Percentiles rank a stretch among this genome's conserved stretches.
phyloP scores from a whole-genome alignment of 805 yeast genomes.

The Saturnispora serradocipensis region DNA sequence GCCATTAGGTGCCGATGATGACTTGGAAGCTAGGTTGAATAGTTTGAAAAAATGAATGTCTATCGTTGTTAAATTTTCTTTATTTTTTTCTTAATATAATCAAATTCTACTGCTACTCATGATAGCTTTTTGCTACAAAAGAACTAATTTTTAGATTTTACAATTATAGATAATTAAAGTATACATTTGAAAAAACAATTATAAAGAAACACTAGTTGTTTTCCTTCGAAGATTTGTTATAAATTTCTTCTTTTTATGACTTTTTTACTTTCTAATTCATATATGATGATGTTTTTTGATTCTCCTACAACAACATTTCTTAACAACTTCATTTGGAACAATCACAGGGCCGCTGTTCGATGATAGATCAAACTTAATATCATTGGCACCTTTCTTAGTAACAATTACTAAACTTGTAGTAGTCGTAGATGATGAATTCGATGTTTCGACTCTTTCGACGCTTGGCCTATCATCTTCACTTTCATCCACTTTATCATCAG shows the following conservation, averaged over 20 bases:
- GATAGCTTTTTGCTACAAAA: neutral
- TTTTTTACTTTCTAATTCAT: neutral
- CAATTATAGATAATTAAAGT: neutral
- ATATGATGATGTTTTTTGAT: conserved; percentile 16
- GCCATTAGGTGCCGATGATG: conserved; percentile 60
- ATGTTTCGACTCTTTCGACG: conserved; percentile 15
- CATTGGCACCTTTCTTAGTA: conserved; percentile 7
- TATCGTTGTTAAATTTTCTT: neutral
- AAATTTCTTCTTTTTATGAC: neutral
- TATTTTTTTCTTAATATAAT: neutral
- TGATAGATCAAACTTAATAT: conserved; percentile 13
- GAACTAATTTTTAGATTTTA: neutral
- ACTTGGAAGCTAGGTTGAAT: conserved; percentile 79
- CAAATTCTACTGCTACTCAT: neutral
- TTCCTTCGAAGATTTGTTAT: neutral
- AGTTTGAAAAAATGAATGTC: conserved; percentile 53
- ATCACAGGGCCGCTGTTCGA: conserved; percentile 16
- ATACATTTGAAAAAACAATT: neutral
- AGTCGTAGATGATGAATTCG: conserved; percentile 1
- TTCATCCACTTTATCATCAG: conserved; percentile 5
- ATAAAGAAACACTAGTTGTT: neutral
- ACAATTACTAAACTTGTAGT: conserved; percentile 5
- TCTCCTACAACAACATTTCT: conserved; percentile 16
- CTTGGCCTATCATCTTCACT: conserved; percentile 16
- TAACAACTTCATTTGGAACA: conserved; percentile 20